Percentiles rank a stretch among this genome's conserved stretches.
Evolutionary conservation across 306 rosid genomes (phyloP).

Genomic region (Sindora glabra): DNA sequence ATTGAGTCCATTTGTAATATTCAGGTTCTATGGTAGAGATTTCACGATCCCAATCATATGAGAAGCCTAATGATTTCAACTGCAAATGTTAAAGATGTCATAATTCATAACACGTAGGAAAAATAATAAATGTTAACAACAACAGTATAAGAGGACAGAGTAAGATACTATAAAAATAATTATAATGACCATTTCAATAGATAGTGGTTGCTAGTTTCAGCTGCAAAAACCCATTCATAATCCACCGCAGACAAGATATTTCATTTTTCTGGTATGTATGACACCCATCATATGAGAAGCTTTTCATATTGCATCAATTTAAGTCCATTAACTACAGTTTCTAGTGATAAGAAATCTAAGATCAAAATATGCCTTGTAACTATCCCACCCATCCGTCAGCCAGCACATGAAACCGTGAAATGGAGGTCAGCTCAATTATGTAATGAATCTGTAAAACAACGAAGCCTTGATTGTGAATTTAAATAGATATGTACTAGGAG

Average conservation of each 20-base stretch:
- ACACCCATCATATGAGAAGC: background rate
- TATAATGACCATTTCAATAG: background rate
- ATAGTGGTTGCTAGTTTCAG: background rate
- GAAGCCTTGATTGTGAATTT: background rate
- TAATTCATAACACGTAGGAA: conserved; percentile 17
- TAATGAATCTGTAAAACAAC: background rate
- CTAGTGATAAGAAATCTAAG: background rate
- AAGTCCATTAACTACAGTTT: conserved; percentile 4
- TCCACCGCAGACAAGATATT: background rate
- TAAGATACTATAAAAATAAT: background rate
- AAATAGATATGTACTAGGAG: background rate
- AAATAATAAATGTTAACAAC: conserved; percentile 6
- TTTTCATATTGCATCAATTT: background rate
- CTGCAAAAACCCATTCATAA: background rate
- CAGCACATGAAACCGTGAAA: background rate
- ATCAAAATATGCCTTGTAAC: conserved; percentile 10
- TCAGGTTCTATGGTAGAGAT: conserved; percentile 88
- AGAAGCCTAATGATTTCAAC: conserved; percentile 93
- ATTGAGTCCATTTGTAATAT: conserved; percentile 95
- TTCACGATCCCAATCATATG: conserved; percentile 97
- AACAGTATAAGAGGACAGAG: background rate
- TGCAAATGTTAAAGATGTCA: conserved; percentile 35
- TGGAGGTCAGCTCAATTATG: background rate
- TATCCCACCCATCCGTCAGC: background rate
- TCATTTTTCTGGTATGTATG: background rate